Conservation (phyloP, 148 eudicot species). For the Persicaria tinctoria region DNA sequence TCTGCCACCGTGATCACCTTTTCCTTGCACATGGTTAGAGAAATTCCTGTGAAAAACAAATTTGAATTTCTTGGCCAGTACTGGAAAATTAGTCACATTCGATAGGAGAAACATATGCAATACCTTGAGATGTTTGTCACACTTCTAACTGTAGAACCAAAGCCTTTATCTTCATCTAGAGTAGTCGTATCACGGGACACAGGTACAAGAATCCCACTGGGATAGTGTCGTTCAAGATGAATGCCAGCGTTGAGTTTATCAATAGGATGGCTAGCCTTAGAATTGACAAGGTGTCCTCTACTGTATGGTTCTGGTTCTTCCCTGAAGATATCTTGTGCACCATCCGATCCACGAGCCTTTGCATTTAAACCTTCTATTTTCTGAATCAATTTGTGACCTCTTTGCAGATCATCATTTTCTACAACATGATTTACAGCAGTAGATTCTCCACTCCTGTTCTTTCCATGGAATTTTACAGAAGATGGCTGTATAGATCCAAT, state of each 20-base stretch:
- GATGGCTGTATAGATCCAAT: constrained; percentile 19
- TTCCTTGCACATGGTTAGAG: constrained; percentile 36
- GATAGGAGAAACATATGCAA: constrained; percentile 3
- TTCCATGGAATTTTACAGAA: constrained; percentile 24
- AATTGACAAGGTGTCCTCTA: constrained; percentile 23
- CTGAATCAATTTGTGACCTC: constrained; percentile 52
- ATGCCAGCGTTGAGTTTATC: constrained; percentile 24
- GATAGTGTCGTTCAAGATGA: constrained; percentile 27
- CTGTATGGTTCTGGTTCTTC: constrained; percentile 32
- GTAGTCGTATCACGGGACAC: constrained; percentile 25
- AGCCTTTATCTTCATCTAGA: constrained; percentile 24
- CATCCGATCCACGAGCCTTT: constrained; percentile 61
- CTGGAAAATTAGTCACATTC: not conserved
- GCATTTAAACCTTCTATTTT: constrained; percentile 82
- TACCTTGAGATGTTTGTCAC: constrained; percentile 44
- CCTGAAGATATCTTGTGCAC: constrained; percentile 27
- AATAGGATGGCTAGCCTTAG: constrained; percentile 15
- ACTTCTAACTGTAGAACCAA: constrained; percentile 25
- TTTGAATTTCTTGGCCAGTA: constrained; percentile 10
- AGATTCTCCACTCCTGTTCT: constrained; percentile 24
- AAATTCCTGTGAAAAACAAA: constrained; percentile 43
- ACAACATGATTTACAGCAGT: constrained; percentile 19
- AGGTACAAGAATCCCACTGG: constrained; percentile 32
- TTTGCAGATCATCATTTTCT: constrained; percentile 29
- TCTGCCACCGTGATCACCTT: constrained; percentile 41